Base-by-base conservation (phyloP, 2,329 filamentous ascomycete species). In the Fusarium mangiferae region DNA sequence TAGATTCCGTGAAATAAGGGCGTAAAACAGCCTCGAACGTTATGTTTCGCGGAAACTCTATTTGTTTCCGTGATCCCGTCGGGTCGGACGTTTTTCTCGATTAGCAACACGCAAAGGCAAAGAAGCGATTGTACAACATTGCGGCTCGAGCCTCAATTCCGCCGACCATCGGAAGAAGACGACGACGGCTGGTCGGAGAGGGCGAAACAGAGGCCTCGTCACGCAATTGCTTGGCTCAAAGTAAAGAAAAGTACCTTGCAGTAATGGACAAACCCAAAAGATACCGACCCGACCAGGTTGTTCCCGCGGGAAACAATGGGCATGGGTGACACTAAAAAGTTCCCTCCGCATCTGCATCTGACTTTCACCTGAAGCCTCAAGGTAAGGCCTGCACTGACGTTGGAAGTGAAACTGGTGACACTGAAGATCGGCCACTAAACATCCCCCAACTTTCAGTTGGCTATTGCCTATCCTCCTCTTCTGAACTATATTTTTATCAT, bases 341-440 rank as follows among this genome's bases (percentile, higher is more conserved):
- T 26, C 51, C 46, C 28, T 28, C 55, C 41, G 5, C 51, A 35
- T 46, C n/a, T 38, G 33, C 55, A 38, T 33, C 44, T 48, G 17
- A 45, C 39, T 45, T 57, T 20, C 38, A 68, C 35, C 44, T 54
- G 36, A 45, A 55, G 42, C 35, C 44, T 62, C 17, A 41, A 55
- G 38, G 55, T 44, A 33, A 52, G 30, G 44, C 28, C 46, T 44
- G 62, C 55, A 52, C 55, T 62, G 62, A 61, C 39, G 15, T 41
- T 56, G 35, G 26, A 28, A n/a, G 41, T 70, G 35, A 70, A 59
- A 65, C 52, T 45, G 41, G 45, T 52, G 36, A 58, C 41, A 52
- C 51, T 59, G 22, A 56, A 24, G 66, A 70, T 70, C 67, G 41
- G 45, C 67, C 41, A 62, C 59, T 59, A 48, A 39, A 56, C 24